Evolutionary conservation across 345 rosid genomes (phyloP).

Genomic region (Ricinus communis): DNA sequence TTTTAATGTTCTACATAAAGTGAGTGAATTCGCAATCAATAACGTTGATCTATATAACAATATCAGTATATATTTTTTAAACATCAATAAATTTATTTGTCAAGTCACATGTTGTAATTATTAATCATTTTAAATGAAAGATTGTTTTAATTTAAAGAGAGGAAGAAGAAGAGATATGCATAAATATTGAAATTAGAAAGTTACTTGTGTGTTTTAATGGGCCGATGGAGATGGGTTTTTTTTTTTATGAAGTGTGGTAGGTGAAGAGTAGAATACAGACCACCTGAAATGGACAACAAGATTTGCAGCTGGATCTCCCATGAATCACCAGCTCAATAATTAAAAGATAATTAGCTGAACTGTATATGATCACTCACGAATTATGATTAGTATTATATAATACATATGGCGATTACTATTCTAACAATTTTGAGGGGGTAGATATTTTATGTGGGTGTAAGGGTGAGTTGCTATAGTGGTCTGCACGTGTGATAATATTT

Average conservation of each 20-base stretch:
- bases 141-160: too few relatives aligned
- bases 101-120: too few relatives aligned
- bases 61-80: too few relatives aligned
- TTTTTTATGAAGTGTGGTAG: constrained; percentile 1
- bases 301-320: background rate
- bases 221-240: background rate
- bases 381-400: background rate
- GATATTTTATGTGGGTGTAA: constrained; percentile 9
- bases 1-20: too few relatives aligned
- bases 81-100: too few relatives aligned
- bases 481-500: background rate
- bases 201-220: background rate
- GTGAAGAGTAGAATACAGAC: constrained; percentile 15
- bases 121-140: too few relatives aligned
- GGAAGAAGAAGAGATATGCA: too few relatives aligned
- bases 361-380: background rate
- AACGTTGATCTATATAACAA: too few relatives aligned
- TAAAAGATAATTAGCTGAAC: background rate
- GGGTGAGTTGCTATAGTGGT: constrained; percentile 1
- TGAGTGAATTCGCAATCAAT: too few relatives aligned
- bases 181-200: background rate
- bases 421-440: background rate
- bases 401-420: background rate
- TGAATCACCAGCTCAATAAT: background rate
- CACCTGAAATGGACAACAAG: constrained; percentile 12